These are phyloP conservation scores for Podaxis rugospora DNA, from an alignment of 768 basidiomycete species.

Conservation along the genomic window DNA sequence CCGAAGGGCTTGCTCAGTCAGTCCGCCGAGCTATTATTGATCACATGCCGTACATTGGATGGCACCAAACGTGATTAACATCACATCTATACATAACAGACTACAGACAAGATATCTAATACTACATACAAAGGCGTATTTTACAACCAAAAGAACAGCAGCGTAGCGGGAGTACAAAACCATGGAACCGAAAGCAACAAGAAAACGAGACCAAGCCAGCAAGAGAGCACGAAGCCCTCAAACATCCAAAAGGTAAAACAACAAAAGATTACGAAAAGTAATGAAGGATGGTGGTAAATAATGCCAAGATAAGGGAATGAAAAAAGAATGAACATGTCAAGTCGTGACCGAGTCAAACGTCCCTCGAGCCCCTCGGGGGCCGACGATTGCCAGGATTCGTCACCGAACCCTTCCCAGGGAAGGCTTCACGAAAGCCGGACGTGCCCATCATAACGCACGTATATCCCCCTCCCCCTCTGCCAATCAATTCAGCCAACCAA, in stretches of 20 bases:
- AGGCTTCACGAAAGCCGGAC: neutral
- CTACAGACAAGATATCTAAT: neutral
- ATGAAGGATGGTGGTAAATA: neutral
- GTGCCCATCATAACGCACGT: neutral
- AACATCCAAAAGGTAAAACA: neutral
- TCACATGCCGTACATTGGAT: neutral
- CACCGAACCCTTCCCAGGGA: neutral
- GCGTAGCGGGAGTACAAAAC: neutral
- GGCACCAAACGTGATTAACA: neutral
- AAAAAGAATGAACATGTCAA: neutral
- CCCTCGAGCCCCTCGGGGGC: neutral
- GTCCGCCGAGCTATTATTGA: neutral
- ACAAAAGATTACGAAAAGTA: neutral
- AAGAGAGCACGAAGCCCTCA: neutral
- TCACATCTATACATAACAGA: neutral
- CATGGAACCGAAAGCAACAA: neutral
- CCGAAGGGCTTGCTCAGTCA: neutral
- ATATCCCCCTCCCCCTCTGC: neutral
- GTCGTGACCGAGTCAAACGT: too few relatives aligned
- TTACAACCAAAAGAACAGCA: neutral
- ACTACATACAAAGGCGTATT: neutral
- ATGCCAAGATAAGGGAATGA: neutral
- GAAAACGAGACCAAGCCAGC: neutral
- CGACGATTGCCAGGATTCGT: neutral
- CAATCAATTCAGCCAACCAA: neutral